phyloP scores from a whole-genome alignment of 257 asterid species.

The Vinca minor region DNA sequence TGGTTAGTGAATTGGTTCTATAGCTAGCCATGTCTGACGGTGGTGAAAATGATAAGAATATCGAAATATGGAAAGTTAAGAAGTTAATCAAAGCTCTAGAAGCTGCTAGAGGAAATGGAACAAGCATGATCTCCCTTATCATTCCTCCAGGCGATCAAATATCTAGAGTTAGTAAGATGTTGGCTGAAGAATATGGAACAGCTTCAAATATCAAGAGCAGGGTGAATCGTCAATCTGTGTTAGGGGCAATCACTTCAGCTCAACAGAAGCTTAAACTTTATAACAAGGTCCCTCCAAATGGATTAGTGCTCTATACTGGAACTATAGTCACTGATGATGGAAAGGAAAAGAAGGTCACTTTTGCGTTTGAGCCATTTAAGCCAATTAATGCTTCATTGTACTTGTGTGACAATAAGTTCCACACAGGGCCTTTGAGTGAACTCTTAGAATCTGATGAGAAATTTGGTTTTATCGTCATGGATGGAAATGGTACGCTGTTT shows the following conservation, averaged over 20 bases:
- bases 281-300: constrained; percentile 37
- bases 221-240: constrained; percentile 39
- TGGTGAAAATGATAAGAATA: constrained; percentile 37
- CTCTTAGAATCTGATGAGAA: constrained; percentile 41
- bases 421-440: constrained; percentile 37
- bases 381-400: constrained; percentile 40
- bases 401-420: constrained; percentile 42
- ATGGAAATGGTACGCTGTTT: constrained; percentile 41
- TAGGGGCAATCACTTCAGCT: constrained; percentile 41
- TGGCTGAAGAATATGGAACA: constrained; percentile 43
- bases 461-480: constrained; percentile 46
- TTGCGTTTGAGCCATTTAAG: constrained; percentile 37
- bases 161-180: constrained; percentile 34
- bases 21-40: constrained; percentile 30
- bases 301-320: constrained; percentile 35
- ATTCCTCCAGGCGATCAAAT: constrained; percentile 46
- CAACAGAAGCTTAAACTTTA: constrained; percentile 41
- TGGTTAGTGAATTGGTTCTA: not conserved
- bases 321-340: constrained; percentile 40
- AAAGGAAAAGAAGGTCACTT: constrained; percentile 41
- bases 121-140: constrained; percentile 46
- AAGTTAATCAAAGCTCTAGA: constrained; percentile 35
- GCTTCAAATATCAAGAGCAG: constrained; percentile 42
- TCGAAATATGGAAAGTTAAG: constrained; percentile 44
- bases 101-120: constrained; percentile 44